A percentile compares a stretch with the other conserved stretches of the same genome.
These are phyloP conservation scores for Aspergillus ochraceus DNA, from an alignment of 2,329 filamentous ascomycete genomes.

Conservation along the genomic window DNA sequence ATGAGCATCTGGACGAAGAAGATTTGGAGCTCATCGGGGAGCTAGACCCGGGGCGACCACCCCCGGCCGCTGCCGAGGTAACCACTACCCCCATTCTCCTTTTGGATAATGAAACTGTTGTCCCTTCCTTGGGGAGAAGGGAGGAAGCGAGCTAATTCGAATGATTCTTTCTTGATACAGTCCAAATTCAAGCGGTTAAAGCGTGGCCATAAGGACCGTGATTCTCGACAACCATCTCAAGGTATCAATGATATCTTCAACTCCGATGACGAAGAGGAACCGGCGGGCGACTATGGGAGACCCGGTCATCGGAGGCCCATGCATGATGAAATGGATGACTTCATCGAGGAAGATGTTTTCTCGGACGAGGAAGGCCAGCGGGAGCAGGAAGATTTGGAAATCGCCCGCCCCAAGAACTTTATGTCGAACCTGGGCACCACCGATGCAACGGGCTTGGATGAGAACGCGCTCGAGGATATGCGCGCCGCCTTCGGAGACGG, in stretches of 20 bases:
- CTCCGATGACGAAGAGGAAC: slow-evolving; percentile 81
- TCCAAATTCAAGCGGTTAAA: slow-evolving; percentile 96
- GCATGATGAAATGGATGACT: slow-evolving; percentile 85
- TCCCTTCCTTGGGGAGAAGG: background rate
- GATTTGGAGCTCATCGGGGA: slow-evolving; percentile 94
- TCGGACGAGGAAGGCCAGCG: slow-evolving; percentile 78
- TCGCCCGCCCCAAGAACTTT: slow-evolving; percentile 75
- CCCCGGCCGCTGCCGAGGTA: slow-evolving; percentile 70
- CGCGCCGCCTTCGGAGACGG: slow-evolving; percentile 93
- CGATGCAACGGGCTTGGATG: slow-evolving; percentile 82
- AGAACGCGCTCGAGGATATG: slow-evolving; percentile 93
- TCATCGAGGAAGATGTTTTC: slow-evolving; percentile 94
- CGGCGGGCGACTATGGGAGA: slow-evolving; percentile 47
- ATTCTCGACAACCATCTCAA: slow-evolving; percentile 58
- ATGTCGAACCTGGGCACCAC: slow-evolving; percentile 67
- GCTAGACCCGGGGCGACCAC: slow-evolving; percentile 68
- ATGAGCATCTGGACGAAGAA: slow-evolving; percentile 85
- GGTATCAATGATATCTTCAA: slow-evolving; percentile 92
- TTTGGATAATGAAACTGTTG: background rate
- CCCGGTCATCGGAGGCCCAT: slow-evolving; percentile 56
- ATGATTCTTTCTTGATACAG: slow-evolving; percentile 45
- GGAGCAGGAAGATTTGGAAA: slow-evolving; percentile 81
- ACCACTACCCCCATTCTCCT: slow-evolving; percentile 22
- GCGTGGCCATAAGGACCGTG: slow-evolving; percentile 74
- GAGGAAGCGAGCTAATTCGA: slow-evolving; percentile 9